Evolutionary conservation across 1,139 yeast genomes (phyloP).

Genomic region (Meyerozyma carpophila): DNA sequence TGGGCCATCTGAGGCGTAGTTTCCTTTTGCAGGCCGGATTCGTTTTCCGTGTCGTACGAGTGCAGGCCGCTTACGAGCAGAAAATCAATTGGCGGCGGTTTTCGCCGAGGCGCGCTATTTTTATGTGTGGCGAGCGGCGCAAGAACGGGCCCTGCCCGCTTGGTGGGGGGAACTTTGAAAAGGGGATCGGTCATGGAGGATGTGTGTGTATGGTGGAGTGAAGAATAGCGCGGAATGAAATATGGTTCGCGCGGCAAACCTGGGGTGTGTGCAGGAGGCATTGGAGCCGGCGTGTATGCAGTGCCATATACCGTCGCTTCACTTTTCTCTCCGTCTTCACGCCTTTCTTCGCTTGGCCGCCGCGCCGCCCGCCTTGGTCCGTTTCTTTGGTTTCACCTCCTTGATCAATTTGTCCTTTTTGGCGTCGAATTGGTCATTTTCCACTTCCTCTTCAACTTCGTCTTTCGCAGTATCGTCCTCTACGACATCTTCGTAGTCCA

Average conservation of each 20-base stretch:
- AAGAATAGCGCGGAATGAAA: too few species aligned
- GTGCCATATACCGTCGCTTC: neutral
- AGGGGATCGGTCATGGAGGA: conserved; percentile 2
- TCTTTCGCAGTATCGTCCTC: conserved; percentile 48
- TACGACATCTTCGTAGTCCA: conserved; percentile 57
- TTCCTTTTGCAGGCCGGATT: neutral
- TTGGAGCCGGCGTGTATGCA: too few species aligned
- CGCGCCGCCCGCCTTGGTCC: conserved; percentile 3
- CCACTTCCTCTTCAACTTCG: conserved; percentile 29
- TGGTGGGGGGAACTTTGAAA: conserved; percentile 7
- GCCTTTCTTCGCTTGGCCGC: conserved; percentile 12
- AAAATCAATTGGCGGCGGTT: conserved; percentile 43
- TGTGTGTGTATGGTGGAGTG: neutral
- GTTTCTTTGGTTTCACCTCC: conserved; percentile 23
- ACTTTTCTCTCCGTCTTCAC: too few species aligned
- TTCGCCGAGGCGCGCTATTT: conserved; percentile 24
- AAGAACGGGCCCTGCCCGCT: conserved; percentile 4
- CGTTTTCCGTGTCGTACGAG: conserved; percentile 7
- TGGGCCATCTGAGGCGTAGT: neutral
- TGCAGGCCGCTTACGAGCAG: conserved; percentile 29
- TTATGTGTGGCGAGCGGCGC: conserved; percentile 7
- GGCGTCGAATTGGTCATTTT: conserved; percentile 21
- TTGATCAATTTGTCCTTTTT: conserved; percentile 43
- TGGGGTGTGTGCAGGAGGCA: too few species aligned
- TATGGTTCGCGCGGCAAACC: too few species aligned